phyloP scores from a whole-genome alignment of 2,329 filamentous ascomycete species.

The Gliomastix tumulicola region DNA sequence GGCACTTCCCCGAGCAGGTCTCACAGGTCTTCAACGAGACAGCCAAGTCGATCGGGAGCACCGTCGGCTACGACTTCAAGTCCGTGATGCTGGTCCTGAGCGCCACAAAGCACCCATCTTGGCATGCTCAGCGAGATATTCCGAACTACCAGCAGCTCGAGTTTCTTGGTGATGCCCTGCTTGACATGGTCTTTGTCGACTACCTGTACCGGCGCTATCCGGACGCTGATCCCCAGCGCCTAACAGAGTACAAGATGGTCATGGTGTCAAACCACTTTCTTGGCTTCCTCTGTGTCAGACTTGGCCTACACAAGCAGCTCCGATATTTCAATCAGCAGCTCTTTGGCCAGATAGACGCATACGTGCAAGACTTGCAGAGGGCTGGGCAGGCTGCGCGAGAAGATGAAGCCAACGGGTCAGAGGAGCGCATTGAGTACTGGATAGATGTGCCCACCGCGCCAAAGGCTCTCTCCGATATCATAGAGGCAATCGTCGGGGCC shows the following conservation, averaged over 20 bases:
- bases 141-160: conserved; percentile 65
- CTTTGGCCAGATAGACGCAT: conserved; percentile 40
- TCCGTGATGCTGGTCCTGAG: conserved; percentile 65
- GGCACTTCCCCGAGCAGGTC: conserved; percentile 60
- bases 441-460: conserved; percentile 54
- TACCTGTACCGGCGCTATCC: conserved; percentile 74
- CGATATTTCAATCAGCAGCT: conserved; percentile 39
- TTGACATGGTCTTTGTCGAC: conserved; percentile 75
- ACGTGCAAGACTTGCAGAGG: conserved; percentile 51
- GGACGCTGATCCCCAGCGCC: conserved; percentile 82
- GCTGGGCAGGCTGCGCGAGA: conserved; percentile 27
- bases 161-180: conserved; percentile 78
- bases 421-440: conserved; percentile 58
- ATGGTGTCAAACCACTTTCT: conserved; percentile 97
- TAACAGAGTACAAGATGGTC: conserved; percentile 99
- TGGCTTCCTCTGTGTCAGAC: conserved; percentile 68
- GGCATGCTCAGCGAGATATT: conserved; percentile 30
- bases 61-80: conserved; percentile 66
- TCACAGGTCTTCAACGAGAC: conserved; percentile 30
- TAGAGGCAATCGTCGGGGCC: conserved; percentile 85
- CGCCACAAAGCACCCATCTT: conserved; percentile 72
- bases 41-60: conserved; percentile 46
- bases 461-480: conserved; percentile 74
- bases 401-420: conserved; percentile 12
- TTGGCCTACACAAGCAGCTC: conserved; percentile 72